These are phyloP conservation scores for Camellia oleifera DNA, from an alignment of 179 eudicot species.

Conservation along the genomic window DNA sequence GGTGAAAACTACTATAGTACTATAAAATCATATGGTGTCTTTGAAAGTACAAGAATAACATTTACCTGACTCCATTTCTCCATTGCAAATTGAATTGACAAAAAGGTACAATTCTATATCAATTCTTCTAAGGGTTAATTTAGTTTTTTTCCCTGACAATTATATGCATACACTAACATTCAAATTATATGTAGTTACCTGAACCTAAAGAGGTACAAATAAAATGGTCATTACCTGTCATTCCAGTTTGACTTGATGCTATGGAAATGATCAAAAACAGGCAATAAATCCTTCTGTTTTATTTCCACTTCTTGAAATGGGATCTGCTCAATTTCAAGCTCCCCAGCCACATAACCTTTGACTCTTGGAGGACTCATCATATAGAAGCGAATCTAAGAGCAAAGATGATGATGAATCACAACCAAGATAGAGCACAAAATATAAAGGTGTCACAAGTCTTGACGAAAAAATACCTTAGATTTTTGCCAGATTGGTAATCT, in stretches of 20 bases:
- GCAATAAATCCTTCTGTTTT: slow-evolving; percentile 73
- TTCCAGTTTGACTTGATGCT: slow-evolving; percentile 53
- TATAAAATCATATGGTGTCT: too few species aligned
- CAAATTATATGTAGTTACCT: neutral
- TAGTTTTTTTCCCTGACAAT: too few species aligned
- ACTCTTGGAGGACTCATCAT: slow-evolving; percentile 40
- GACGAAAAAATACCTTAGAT: slow-evolving; percentile 52
- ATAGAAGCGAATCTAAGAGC: slow-evolving; percentile 58
- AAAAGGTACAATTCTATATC: too few species aligned
- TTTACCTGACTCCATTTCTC: too few species aligned
- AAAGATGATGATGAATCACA: slow-evolving; percentile 1
- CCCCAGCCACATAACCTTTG: slow-evolving; percentile 49
- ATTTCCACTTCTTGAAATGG: slow-evolving; percentile 66
- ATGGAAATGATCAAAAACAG: slow-evolving; percentile 73
- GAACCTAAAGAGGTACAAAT: neutral
- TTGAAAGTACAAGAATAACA: too few species aligned
- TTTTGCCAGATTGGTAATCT: slow-evolving; percentile 84
- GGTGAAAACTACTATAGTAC: too few species aligned
- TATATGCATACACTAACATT: too few species aligned
- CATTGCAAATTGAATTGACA: too few species aligned
- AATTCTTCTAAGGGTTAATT: too few species aligned
- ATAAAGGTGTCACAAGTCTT: neutral
- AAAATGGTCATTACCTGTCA: slow-evolving; percentile 43
- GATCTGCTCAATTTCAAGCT: slow-evolving; percentile 66
- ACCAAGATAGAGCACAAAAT: neutral